Conservation (phyloP, 2,329 filamentous ascomycete species). For the Colletotrichum sansevieriae region DNA sequence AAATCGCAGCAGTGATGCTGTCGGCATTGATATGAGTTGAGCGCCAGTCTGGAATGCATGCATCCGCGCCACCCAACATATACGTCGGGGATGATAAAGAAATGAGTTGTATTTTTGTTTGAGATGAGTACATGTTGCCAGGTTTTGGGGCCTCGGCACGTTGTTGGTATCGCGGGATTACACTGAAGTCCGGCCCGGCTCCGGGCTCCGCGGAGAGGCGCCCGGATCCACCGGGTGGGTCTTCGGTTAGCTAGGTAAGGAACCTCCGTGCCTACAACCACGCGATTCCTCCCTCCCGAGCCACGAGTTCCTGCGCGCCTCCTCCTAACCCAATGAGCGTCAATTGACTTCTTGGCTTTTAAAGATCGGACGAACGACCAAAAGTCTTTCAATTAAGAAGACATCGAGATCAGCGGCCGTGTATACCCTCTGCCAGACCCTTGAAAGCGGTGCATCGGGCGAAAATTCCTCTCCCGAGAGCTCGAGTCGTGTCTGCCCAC, state of each 20-base stretch:
- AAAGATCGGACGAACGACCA: conserved; percentile 23
- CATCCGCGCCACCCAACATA: too few species aligned
- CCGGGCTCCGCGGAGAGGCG: conserved; percentile 20
- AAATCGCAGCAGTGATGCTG: too few species aligned
- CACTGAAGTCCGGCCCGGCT: conserved; percentile 9
- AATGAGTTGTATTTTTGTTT: too few species aligned
- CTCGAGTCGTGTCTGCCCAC: conserved; percentile 11
- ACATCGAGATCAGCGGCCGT: background rate
- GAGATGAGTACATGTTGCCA: too few species aligned
- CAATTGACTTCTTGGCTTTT: conserved; percentile 14
- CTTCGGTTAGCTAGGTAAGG: background rate
- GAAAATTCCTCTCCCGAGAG: background rate
- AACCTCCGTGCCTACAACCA: background rate
- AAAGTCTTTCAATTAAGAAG: background rate
- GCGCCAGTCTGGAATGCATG: too few species aligned
- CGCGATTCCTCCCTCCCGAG: conserved; percentile 16
- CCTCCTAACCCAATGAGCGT: background rate
- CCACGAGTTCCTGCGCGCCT: background rate
- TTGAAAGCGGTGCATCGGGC: background rate
- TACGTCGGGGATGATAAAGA: too few species aligned
- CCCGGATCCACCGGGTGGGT: background rate
- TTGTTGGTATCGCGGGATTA: background rate
- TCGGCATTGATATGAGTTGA: too few species aligned
- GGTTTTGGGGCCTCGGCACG: background rate
- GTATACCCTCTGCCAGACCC: background rate